These are phyloP conservation scores for Candida suzukii DNA, from an alignment of 805 yeast species.

Conservation along the genomic window DNA sequence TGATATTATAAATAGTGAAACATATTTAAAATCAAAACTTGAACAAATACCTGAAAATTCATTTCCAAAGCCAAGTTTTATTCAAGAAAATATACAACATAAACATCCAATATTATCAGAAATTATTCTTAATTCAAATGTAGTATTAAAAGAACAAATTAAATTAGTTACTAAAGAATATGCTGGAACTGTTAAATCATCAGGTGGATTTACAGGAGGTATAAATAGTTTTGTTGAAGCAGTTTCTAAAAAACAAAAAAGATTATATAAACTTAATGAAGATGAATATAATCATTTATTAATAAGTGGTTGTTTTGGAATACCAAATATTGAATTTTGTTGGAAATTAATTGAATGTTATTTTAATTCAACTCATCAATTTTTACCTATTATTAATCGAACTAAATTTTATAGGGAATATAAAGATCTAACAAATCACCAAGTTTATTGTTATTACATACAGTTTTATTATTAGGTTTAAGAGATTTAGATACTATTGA, in stretches of 20 bases:
- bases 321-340: constrained; percentile 60
- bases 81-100: constrained; percentile 14
- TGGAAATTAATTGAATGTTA: constrained; percentile 54
- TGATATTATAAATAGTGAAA: too few relatives aligned
- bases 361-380: constrained; percentile 62
- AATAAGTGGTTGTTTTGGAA: constrained; percentile 59
- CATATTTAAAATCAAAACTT: too few relatives aligned
- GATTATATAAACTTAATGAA: constrained; percentile 18
- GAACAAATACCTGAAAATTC: not conserved
- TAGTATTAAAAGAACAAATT: constrained; percentile 11
- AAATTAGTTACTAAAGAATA: constrained; percentile 17
- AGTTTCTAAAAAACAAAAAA: not conserved
- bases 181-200: constrained; percentile 26
- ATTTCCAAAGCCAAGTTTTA: not conserved
- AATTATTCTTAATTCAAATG: constrained; percentile 14
- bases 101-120: constrained; percentile 17
- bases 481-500: constrained; percentile 50
- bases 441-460: constrained; percentile 52
- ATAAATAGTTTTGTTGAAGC: constrained; percentile 16
- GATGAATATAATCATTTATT: constrained; percentile 58
- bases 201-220: constrained; percentile 22
- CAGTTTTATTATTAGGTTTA: constrained; percentile 62
- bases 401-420: constrained; percentile 53
- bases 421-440: constrained; percentile 52
- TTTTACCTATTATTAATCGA: constrained; percentile 62